Evolutionary conservation across 768 basidiomycete species (phyloP).

Genomic region (Trametes cingulata): DNA sequence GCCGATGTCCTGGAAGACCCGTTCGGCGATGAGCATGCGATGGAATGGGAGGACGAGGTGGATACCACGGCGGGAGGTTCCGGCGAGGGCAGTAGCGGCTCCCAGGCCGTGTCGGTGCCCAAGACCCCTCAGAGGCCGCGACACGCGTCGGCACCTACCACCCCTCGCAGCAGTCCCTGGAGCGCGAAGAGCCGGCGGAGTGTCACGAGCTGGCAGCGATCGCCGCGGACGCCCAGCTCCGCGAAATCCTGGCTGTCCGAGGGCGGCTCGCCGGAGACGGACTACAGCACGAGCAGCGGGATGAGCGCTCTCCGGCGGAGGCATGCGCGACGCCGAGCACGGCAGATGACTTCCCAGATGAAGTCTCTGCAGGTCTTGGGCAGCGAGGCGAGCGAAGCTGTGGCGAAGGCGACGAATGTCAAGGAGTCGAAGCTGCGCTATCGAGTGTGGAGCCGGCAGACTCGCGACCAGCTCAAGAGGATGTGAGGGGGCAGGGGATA

Average conservation of each 20-base stretch:
- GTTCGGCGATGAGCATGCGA: background rate
- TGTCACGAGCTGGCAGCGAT: background rate
- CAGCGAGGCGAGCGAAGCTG: background rate
- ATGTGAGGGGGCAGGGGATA: too few species aligned
- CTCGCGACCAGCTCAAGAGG: too few species aligned
- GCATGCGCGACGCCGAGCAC: background rate
- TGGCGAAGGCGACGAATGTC: constrained; percentile 4
- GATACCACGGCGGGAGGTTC: background rate
- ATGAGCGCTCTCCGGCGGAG: background rate
- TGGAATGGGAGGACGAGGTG: background rate
- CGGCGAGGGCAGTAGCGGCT: too few species aligned
- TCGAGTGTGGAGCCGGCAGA: background rate
- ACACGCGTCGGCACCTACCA: background rate
- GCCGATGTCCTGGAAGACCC: background rate
- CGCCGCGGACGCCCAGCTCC: constrained; percentile 4
- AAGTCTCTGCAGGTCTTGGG: constrained; percentile 10
- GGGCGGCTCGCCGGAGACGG: constrained; percentile 4
- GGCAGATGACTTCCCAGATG: constrained; percentile 1
- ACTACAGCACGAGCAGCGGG: background rate
- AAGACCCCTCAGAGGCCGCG: background rate
- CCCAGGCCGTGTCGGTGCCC: background rate
- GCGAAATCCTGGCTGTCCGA: constrained; percentile 6
- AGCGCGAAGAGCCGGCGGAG: constrained; percentile 3
- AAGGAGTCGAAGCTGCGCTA: constrained; percentile 10
- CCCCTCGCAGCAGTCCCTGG: background rate